Evolutionary conservation across 805 yeast species (phyloP).

Genomic region (Schwanniomyces sp.): DNA sequence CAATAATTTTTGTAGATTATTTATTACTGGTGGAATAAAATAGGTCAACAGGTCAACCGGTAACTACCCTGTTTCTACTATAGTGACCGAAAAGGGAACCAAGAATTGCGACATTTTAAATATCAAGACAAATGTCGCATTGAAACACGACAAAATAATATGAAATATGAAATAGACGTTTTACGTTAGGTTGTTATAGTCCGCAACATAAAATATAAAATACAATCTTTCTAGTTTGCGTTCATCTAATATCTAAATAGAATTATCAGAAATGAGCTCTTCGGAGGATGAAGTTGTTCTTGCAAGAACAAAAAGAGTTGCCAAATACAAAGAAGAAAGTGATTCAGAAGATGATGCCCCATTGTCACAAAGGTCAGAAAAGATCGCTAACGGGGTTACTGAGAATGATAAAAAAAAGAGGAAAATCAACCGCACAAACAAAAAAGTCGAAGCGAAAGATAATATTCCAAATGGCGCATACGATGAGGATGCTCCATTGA

Average conservation of each 20-base stretch:
- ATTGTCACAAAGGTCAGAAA: conserved; percentile 3
- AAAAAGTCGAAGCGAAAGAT: neutral
- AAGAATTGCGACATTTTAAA: neutral
- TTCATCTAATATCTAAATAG: neutral
- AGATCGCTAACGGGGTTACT: neutral
- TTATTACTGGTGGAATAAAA: too few species aligned
- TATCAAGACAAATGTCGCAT: neutral
- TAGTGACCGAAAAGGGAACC: neutral
- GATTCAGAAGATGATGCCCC: conserved; percentile 11
- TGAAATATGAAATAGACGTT: neutral
- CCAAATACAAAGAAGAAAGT: conserved; percentile 7
- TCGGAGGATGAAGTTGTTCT: conserved; percentile 23
- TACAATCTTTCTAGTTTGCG: neutral
- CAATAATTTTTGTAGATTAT: too few species aligned
- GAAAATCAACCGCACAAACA: neutral
- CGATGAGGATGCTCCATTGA: conserved; percentile 1
- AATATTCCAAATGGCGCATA: neutral
- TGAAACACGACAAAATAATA: neutral
- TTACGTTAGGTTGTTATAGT: neutral
- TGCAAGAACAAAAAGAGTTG: conserved; percentile 11
- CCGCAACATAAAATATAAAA: neutral
- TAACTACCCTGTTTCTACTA: neutral
- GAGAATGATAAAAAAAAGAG: conserved; percentile 1
- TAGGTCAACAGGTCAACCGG: too few species aligned
- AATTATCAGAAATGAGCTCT: conserved; percentile 14